These are phyloP conservation scores for Umbelopsis sp. DNA, from an alignment of 192 early-diverging fungal species.

Conservation along the genomic window DNA sequence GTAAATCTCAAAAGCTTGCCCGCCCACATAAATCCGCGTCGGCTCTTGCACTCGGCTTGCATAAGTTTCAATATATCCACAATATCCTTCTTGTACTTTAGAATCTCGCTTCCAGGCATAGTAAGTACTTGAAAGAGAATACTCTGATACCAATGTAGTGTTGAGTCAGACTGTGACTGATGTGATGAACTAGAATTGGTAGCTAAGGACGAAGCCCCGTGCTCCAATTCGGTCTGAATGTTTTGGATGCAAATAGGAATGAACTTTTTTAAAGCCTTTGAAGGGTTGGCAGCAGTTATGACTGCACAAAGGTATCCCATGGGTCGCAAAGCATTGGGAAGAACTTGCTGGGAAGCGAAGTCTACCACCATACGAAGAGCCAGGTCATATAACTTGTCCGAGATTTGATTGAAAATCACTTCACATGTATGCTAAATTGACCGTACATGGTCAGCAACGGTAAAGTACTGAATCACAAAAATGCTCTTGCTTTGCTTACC, in stretches of 20 bases:
- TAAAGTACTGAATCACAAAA: neutral
- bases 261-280: slow-evolving; percentile 53
- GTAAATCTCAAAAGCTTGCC: slow-evolving; percentile 59
- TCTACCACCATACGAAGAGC: slow-evolving; percentile 62
- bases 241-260: slow-evolving; percentile 58
- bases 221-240: slow-evolving; percentile 66
- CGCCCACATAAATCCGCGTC: slow-evolving; percentile 72
- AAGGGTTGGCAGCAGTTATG: slow-evolving; percentile 43
- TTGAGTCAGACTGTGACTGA: slow-evolving; percentile 57
- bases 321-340: slow-evolving; percentile 71
- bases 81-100: slow-evolving; percentile 55
- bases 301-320: slow-evolving; percentile 57
- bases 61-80: slow-evolving; percentile 49
- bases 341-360: slow-evolving; percentile 57
- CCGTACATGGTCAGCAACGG: neutral
- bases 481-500: slow-evolving; percentile 25
- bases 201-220: slow-evolving; percentile 61
- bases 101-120: slow-evolving; percentile 48
- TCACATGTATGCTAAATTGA: slow-evolving; percentile 64
- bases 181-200: slow-evolving; percentile 47
- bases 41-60: slow-evolving; percentile 57
- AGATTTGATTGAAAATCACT: slow-evolving; percentile 69
- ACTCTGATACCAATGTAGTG: slow-evolving; percentile 79
- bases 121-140: slow-evolving; percentile 62
- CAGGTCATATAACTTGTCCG: slow-evolving; percentile 62